Conservation (phyloP, 2,329 filamentous ascomycete species). For the Saccharata proteae region DNA sequence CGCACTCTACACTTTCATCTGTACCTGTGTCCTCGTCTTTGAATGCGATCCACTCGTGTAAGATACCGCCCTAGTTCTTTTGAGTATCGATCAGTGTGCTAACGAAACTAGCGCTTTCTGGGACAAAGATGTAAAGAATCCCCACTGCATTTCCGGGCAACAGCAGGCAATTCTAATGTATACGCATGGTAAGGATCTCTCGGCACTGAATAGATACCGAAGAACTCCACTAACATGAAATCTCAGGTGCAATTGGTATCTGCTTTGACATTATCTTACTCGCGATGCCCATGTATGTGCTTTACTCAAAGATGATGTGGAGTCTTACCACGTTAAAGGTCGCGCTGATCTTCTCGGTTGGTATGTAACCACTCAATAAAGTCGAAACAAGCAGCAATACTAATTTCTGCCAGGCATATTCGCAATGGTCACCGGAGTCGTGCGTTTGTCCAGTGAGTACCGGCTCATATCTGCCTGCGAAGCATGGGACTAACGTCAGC, state of each 20-base stretch:
- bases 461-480: too few relatives aligned
- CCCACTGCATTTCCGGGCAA: slow-evolving; percentile 15
- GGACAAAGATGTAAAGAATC: slow-evolving; percentile 10
- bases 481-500: not conserved
- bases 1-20: slow-evolving; percentile 2
- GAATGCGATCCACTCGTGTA: slow-evolving; percentile 9
- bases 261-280: slow-evolving; percentile 22
- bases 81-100: not conserved
- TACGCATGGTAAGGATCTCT: not conserved
- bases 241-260: slow-evolving; percentile 12
- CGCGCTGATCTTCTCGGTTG: slow-evolving; percentile 25
- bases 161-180: not conserved
- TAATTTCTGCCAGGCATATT: slow-evolving; percentile 16
- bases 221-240: not conserved
- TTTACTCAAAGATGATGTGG: slow-evolving; percentile 25
- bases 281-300: slow-evolving; percentile 18
- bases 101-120: slow-evolving; percentile 4
- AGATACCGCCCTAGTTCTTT: not conserved
- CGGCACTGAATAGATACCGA: too few relatives aligned
- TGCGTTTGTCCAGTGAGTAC: slow-evolving; percentile 22
- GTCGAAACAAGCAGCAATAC: too few relatives aligned
- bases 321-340: slow-evolving; percentile 23
- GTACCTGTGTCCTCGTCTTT: slow-evolving; percentile 6
- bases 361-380: not conserved
- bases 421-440: slow-evolving; percentile 25